Evolutionary conservation across 495 filamentous ascomycete genomes (phyloP).

Genomic region (Trichoderma gamsii): DNA sequence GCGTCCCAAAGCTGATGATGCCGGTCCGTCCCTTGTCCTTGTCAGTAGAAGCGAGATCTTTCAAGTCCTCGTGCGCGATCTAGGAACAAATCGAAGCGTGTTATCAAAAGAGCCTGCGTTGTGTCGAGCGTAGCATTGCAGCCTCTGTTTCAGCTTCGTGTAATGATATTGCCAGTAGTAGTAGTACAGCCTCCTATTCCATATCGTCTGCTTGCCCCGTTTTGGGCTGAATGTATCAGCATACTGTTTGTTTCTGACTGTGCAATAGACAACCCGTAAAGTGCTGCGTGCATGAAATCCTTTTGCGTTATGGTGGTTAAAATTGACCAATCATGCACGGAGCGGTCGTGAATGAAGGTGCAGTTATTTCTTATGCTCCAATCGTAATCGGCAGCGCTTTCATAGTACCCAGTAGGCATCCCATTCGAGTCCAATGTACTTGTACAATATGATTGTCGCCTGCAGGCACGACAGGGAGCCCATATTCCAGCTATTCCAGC

Average conservation of each 20-base stretch:
- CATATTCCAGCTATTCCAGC: no score
- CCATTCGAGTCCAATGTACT: no score
- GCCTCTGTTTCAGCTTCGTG: neutral
- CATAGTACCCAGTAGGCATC: no score
- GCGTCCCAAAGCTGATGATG: conserved; percentile 11
- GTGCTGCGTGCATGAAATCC: no score
- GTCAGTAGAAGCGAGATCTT: conserved; percentile 13
- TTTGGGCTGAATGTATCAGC: neutral
- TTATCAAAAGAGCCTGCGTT: neutral
- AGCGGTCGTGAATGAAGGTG: no score
- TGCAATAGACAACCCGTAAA: neutral
- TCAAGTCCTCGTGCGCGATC: conserved; percentile 9
- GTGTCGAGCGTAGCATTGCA: neutral
- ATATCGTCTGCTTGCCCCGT: neutral
- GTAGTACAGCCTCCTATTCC: neutral
- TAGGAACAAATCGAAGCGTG: conserved; percentile 8
- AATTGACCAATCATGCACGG: no score
- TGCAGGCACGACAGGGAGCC: no score
- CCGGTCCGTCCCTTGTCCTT: conserved; percentile 11
- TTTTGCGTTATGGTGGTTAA: no score
- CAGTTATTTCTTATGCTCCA: no score
- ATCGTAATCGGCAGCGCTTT: no score
- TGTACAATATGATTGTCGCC: no score
- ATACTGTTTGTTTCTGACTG: neutral
- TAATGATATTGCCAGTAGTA: neutral